These are phyloP conservation scores for Dichotomopilus funicola DNA, from an alignment of 2,329 filamentous ascomycete genomes.

Conservation along the genomic window DNA sequence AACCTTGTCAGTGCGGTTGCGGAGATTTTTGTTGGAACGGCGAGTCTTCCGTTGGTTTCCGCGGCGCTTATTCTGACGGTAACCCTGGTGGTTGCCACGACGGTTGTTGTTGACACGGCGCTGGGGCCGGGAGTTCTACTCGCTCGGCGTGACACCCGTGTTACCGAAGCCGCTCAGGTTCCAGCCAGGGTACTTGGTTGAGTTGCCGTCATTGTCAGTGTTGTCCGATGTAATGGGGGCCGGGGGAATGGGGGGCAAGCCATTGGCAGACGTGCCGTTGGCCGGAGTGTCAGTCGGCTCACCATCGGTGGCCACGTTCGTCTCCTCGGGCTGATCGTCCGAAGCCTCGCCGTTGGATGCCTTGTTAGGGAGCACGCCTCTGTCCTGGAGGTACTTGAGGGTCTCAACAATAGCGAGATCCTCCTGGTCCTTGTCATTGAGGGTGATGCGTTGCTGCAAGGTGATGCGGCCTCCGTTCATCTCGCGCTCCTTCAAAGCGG, in stretches of 20 bases:
- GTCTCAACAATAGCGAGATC: constrained; percentile 60
- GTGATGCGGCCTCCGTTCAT: constrained; percentile 60
- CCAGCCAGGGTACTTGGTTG: constrained; percentile 34
- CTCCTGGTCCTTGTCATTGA: constrained; percentile 64
- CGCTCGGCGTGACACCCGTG: constrained; percentile 32
- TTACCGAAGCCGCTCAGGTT: constrained; percentile 37
- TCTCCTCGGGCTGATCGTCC: constrained; percentile 20
- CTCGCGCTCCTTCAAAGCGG: constrained; percentile 57
- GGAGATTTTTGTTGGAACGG: too few species aligned
- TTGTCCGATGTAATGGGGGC: constrained; percentile 24
- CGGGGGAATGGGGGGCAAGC: constrained; percentile 32
- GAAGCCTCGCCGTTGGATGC: constrained; percentile 17
- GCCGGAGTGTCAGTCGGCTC: constrained; percentile 21
- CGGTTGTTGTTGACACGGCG: background rate
- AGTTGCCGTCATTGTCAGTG: constrained; percentile 2
- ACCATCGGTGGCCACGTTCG: constrained; percentile 1
- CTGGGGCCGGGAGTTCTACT: constrained; percentile 19
- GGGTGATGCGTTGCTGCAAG: constrained; percentile 56
- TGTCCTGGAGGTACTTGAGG: constrained; percentile 58
- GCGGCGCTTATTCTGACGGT: background rate
- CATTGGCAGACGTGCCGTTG: constrained; percentile 21
- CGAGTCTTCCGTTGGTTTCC: background rate
- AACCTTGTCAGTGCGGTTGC: too few species aligned
- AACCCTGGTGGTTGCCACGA: background rate
- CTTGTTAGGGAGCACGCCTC: constrained; percentile 44